These are phyloP conservation scores for Fusarium zealandicum DNA, from an alignment of 2,329 filamentous ascomycete species.

Conservation along the genomic window DNA sequence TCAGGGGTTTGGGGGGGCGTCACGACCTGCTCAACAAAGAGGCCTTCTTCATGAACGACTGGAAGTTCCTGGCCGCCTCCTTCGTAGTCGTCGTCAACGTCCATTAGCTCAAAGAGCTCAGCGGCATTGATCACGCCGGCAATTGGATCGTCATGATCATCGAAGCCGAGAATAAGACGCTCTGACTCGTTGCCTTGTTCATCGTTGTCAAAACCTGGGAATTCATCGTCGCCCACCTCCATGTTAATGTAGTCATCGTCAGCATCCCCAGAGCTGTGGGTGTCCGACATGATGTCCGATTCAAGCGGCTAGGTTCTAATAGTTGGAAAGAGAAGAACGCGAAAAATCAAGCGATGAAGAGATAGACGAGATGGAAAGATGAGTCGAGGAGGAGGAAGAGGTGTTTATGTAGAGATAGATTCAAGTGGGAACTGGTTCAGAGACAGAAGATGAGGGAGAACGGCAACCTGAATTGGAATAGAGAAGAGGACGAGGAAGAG, in stretches of 20 bases:
- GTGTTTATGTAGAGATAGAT: too few species aligned
- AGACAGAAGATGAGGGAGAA: too few species aligned
- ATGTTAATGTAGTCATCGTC: conserved; percentile 14
- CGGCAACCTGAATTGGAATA: too few species aligned
- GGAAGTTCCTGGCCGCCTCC: neutral
- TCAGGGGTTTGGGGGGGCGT: neutral
- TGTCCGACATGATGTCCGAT: conserved; percentile 17
- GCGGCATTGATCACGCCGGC: neutral
- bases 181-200: neutral
- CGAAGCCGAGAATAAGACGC: neutral
- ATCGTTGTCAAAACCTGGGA: neutral
- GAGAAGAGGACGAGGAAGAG: neutral
- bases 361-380: too few species aligned
- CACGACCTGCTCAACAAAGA: neutral
- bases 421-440: too few species aligned
- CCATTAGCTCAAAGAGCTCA: neutral
- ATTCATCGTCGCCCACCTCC: neutral
- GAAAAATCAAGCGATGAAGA: too few species aligned
- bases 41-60: neutral
- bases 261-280: neutral
- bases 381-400: too few species aligned
- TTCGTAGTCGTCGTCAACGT: neutral
- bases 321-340: too few species aligned
- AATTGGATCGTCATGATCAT: neutral
- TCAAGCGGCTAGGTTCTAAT: neutral